Percentiles rank a stretch among this genome's conserved stretches.
phyloP scores from a whole-genome alignment of 139 green algal species.

The Monoraphidium neglectum region DNA sequence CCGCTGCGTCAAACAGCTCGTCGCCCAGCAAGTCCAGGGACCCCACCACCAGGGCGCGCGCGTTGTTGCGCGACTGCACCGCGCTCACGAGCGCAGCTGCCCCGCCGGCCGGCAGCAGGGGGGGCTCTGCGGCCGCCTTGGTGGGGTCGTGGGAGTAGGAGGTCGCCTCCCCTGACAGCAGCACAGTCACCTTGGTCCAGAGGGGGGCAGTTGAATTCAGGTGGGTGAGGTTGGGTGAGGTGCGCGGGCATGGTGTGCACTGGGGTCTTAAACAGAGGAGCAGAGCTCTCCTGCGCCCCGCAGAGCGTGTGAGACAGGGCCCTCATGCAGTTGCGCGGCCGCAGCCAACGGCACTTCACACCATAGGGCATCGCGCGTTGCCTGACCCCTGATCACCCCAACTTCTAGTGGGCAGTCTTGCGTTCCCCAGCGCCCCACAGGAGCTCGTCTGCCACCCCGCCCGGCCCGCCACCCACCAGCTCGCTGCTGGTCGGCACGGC shows the following conservation, averaged over 20 bases:
- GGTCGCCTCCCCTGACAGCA: conserved; percentile 38
- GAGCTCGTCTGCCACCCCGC: no score
- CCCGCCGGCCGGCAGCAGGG: conserved; percentile 44
- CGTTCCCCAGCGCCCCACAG: no score
- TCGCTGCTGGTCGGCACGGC: conserved; percentile 62
- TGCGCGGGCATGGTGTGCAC: conserved; percentile 8
- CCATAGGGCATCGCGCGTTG: no score
- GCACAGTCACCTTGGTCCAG: conserved; percentile 46
- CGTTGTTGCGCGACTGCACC: conserved; percentile 89
- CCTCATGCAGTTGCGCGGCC: no score
- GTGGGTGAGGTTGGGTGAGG: conserved; percentile 14
- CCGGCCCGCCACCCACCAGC: conserved; percentile 45
- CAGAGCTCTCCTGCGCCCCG: no score
- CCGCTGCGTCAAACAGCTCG: conserved; percentile 42
- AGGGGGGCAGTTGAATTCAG: conserved; percentile 3
- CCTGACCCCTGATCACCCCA: no score
- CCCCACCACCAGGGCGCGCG: conserved; percentile 76
- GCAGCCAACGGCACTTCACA: no score
- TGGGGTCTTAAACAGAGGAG: no score
- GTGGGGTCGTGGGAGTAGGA: conserved; percentile 54
- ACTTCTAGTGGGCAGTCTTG: no score
- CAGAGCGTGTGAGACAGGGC: no score
- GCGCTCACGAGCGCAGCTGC: conserved; percentile 52
- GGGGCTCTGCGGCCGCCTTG: conserved; percentile 37
- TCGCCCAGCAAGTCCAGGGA: conserved; percentile 86